These are phyloP conservation scores for Blepharisma japonicum DNA, from an alignment of 73 alveolate genomes.

Conservation along the genomic window DNA sequence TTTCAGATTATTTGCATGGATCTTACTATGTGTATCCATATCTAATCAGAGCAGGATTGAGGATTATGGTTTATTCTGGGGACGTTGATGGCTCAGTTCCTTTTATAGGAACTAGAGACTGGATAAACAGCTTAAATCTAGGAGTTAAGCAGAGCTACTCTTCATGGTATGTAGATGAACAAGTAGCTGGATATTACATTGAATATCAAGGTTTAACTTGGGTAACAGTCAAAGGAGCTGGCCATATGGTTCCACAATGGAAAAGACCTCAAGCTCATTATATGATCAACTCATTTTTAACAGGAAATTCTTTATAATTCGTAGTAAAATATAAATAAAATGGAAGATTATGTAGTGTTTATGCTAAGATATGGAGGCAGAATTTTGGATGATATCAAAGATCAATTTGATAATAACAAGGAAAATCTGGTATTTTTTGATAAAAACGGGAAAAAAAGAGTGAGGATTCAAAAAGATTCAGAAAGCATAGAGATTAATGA, in stretches of 20 bases:
- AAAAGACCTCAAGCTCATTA: slow-evolving; percentile 2
- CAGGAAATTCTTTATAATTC: too few species aligned
- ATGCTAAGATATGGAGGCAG: too few species aligned
- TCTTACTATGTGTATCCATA: too few species aligned
- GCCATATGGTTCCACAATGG: slow-evolving; percentile 98
- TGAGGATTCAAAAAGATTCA: slow-evolving; percentile 19
- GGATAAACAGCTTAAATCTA: slow-evolving; percentile 43
- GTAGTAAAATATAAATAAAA: too few species aligned
- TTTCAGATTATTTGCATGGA: neutral
- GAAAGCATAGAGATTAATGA: slow-evolving; percentile 53
- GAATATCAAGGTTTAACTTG: slow-evolving; percentile 52
- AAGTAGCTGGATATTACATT: slow-evolving; percentile 41
- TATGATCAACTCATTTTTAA: too few species aligned
- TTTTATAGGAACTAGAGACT: slow-evolving; percentile 60
- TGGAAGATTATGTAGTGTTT: too few species aligned
- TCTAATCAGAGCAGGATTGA: too few species aligned
- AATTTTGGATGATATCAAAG: too few species aligned
- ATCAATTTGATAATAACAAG: too few species aligned
- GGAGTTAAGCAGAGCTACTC: slow-evolving; percentile 32
- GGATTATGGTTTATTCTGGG: slow-evolving; percentile 48
- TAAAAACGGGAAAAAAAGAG: too few species aligned
- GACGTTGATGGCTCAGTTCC: slow-evolving; percentile 63
- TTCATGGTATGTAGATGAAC: slow-evolving; percentile 35
- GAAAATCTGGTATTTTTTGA: too few species aligned
- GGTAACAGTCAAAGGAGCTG: slow-evolving; percentile 76